A percentile compares a stretch with the other conserved stretches of the same genome.
phyloP scores from a whole-genome alignment of 257 asterid genomes.

The Gentiana straminea region DNA sequence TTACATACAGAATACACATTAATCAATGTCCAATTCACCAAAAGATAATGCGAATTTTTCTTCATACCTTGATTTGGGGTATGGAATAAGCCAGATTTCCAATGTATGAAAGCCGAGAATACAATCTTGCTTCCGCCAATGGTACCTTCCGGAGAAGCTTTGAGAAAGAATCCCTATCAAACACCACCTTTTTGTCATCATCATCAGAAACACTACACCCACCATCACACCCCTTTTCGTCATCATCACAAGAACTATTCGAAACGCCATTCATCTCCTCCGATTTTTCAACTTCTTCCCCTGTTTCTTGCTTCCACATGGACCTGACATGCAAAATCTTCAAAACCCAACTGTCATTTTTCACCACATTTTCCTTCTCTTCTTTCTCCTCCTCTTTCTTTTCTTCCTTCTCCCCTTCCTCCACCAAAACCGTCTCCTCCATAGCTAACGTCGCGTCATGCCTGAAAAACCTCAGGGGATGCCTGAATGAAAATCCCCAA shows the following conservation, averaged over 20 bases:
- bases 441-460: conserved; percentile 52
- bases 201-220: conserved; percentile 35
- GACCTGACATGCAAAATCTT: conserved; percentile 63
- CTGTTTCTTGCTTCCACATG: conserved; percentile 29
- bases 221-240: conserved; percentile 47
- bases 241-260: conserved; percentile 18
- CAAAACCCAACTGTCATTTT: conserved; percentile 50
- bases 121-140: conserved; percentile 66
- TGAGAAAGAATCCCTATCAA: conserved; percentile 61
- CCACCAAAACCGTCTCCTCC: conserved; percentile 56
- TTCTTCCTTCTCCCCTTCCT: conserved; percentile 29
- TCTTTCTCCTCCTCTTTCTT: conserved; percentile 2
- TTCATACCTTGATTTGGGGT: conserved; percentile 67
- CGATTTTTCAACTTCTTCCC: conserved; percentile 19
- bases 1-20: not conserved
- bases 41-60: not conserved
- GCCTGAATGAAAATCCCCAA: conserved; percentile 74
- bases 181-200: conserved; percentile 41
- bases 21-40: conserved; percentile 1
- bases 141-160: conserved; percentile 73
- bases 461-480: conserved; percentile 75
- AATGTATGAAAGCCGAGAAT: conserved; percentile 69
- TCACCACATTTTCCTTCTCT: conserved; percentile 15
- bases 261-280: conserved; percentile 13
- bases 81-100: conserved; percentile 83